These are phyloP conservation scores for Hymenoscyphus scutula DNA, from an alignment of 2,329 filamentous ascomycete species.

Conservation along the genomic window DNA sequence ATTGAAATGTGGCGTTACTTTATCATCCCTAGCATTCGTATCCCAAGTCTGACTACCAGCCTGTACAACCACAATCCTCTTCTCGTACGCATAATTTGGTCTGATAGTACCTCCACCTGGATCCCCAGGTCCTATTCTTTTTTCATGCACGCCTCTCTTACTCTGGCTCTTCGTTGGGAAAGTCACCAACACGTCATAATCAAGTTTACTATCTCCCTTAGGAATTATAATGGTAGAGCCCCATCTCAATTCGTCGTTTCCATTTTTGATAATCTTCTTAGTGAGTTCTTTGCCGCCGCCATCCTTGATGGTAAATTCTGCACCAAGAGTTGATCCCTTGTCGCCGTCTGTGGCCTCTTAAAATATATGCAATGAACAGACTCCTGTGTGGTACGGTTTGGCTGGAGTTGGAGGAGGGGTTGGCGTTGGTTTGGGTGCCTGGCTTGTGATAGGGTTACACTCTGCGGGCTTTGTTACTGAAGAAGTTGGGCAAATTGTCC, in stretches of 20 bases:
- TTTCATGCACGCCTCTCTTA: not conserved
- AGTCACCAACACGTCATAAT: not conserved
- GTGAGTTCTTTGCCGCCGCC: too few relatives aligned
- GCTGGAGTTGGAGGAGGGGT: not conserved
- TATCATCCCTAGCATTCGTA: not conserved
- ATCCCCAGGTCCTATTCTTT: not conserved
- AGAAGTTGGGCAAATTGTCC: not conserved
- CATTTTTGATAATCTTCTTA: not conserved
- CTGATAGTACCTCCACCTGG: not conserved
- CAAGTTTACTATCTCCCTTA: not conserved
- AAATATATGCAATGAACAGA: not conserved
- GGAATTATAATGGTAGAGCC: not conserved
- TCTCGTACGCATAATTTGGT: not conserved
- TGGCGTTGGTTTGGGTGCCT: not conserved
- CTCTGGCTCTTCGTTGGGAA: not conserved
- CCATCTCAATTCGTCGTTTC: not conserved
- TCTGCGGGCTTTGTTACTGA: not conserved
- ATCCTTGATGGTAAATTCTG: too few relatives aligned
- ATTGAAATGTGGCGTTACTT: not conserved
- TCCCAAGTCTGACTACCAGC: not conserved
- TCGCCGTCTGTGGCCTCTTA: not conserved
- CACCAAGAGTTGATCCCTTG: too few relatives aligned
- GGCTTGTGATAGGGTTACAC: not conserved
- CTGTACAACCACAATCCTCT: not conserved
- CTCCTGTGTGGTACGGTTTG: not conserved